Conservation (phyloP, 2,329 filamentous ascomycete genomes). For the Epichloe glyceriae region DNA sequence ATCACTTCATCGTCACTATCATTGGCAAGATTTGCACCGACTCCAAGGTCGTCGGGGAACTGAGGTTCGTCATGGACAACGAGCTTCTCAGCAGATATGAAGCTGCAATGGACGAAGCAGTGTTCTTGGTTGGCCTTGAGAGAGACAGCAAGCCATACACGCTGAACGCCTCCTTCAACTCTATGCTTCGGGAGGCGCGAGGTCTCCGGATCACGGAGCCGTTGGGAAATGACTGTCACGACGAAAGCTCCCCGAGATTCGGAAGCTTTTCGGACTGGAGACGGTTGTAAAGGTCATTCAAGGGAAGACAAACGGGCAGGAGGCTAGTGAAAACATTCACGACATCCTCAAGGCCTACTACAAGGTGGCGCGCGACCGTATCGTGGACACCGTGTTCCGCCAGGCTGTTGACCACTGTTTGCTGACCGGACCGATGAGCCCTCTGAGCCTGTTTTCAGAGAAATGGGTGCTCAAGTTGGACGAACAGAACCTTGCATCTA, state of each 20-base stretch:
- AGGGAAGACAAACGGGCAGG: slow-evolving; percentile 17
- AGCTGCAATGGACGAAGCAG: slow-evolving; percentile 32
- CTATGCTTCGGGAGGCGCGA: slow-evolving; percentile 18
- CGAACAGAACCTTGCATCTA: background rate
- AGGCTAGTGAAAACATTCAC: slow-evolving; percentile 39
- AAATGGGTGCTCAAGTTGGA: slow-evolving; percentile 2
- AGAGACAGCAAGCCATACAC: slow-evolving; percentile 32
- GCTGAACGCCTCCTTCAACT: slow-evolving; percentile 39
- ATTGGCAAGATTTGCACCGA: slow-evolving; percentile 33
- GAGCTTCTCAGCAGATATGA: slow-evolving; percentile 32
- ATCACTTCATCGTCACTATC: slow-evolving; percentile 34
- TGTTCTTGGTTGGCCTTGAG: slow-evolving; percentile 41
- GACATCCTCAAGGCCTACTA: slow-evolving; percentile 51
- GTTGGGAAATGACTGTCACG: background rate
- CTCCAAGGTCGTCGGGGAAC: slow-evolving; percentile 22
- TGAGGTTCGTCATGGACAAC: slow-evolving; percentile 33
- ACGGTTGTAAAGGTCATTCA: slow-evolving; percentile 4
- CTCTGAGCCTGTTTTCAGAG: slow-evolving; percentile 1
- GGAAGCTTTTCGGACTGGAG: background rate
- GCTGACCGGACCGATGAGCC: slow-evolving; percentile 1
- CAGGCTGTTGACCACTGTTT: slow-evolving; percentile 26
- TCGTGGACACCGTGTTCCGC: slow-evolving; percentile 48
- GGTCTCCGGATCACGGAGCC: slow-evolving; percentile 1
- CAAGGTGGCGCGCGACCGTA: slow-evolving; percentile 44
- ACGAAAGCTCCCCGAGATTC: background rate